phyloP scores from a whole-genome alignment of 176 grass and related monocot species.

The Rhynchospora breviuscula region DNA sequence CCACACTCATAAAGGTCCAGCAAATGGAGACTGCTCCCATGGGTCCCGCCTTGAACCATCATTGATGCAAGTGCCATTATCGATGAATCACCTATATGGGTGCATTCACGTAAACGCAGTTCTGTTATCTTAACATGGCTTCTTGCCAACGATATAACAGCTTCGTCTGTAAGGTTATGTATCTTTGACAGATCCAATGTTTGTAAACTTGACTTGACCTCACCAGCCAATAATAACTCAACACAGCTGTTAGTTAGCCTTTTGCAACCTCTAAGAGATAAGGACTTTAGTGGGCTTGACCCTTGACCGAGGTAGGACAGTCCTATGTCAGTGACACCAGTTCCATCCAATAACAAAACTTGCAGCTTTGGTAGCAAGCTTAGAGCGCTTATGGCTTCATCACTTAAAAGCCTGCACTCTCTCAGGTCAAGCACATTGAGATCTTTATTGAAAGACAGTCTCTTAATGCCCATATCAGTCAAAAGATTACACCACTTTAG shows the following conservation, averaged over 20 bases:
- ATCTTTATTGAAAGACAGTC: conserved; percentile 82
- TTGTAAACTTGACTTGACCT: conserved; percentile 52
- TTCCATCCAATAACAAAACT: conserved; percentile 57
- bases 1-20: conserved; percentile 76
- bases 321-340: conserved; percentile 56
- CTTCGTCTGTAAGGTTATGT: conserved; percentile 63
- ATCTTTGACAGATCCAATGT: conserved; percentile 77
- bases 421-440: conserved; percentile 81
- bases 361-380: conserved; percentile 66
- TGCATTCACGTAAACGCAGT: conserved; percentile 64
- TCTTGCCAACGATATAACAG: conserved; percentile 63
- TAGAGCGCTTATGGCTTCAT: conserved; percentile 76
- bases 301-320: conserved; percentile 68
- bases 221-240: conserved; percentile 50
- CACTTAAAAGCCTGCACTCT: conserved; percentile 72
- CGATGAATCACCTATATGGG: conserved; percentile 57
- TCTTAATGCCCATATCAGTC: conserved; percentile 66
- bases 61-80: conserved; percentile 96
- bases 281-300: conserved; percentile 51
- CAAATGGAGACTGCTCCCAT: conserved; percentile 62
- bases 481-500: conserved; percentile 83
- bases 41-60: conserved; percentile 71
- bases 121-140: conserved; percentile 52
- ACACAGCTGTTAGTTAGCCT: conserved; percentile 74
- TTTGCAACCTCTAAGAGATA: conserved; percentile 82